Evolutionary conservation across 805 yeast species (phyloP), one percentile per base, ranked within the genome.

Genomic region (Candida andamanensis): DNA sequence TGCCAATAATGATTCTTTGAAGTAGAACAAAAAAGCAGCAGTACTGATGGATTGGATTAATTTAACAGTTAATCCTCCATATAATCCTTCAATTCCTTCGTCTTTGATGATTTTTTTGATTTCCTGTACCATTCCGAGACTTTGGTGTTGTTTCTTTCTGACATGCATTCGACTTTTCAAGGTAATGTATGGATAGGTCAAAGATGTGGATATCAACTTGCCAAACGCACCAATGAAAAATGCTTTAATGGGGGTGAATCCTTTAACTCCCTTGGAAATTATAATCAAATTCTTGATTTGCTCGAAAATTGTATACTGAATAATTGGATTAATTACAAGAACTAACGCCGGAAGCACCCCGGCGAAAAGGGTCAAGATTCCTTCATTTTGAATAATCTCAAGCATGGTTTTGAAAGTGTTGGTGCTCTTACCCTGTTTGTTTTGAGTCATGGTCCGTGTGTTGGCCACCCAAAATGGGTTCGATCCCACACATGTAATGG

Each of bases 391-490:
- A 36, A 78, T 59, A 31, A 89, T 82, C 15, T 81, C 74, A 29
- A 69, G 34, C 28, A 87, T 62, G 6, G 84, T 74, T 30, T 60
- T 60, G 24, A 83, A 43, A 1, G 89, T 76, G 19, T 72, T 61
- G 18, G 26, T 27, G 7, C 49, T 40, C 7, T 41, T 47, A 15
- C 47, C 48, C 12, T 39, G 43, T 15, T 57, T 58, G 40, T 58
- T 56, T 35, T 58, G 52, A 31, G 89, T 86, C 46, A 94, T 84
- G 74, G 81, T 77, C 50, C 95, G 72, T 3, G 97, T 87, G 54
- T 87, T 87, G 27, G 94, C 92, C 26, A 87, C 95, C 97, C 97
- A 87, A 45, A 85, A 77, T 15, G 97, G 97, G 55, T 87, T 87
- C 9, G 95, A 79, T 8, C 79, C 69, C 14, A 83, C 63, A 30